Evolutionary conservation across 139 green algal genomes (phyloP), one percentile per base, ranked within the genome.

Genomic region (Micractinium conductrix): DNA sequence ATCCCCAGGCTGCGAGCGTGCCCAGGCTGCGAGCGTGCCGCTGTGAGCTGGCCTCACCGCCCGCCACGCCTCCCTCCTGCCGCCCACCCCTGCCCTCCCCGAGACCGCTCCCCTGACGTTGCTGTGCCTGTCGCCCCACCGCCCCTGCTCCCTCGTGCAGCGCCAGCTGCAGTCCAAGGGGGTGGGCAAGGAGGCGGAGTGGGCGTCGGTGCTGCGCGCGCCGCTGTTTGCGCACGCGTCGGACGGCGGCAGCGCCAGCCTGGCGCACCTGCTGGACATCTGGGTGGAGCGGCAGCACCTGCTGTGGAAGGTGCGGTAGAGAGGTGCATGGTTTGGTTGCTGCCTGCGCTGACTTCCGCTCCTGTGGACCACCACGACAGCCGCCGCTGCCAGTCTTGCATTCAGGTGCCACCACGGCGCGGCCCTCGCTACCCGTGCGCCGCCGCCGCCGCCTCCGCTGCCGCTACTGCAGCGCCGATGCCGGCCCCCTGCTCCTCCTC

Each of bases 291-390:
- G 96, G 65, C 93, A 94, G 71, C 87, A 93, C 44, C 44, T 94
- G 69, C 89, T 99, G 69, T 99, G 95, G 95, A 96, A 98, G 86
- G 86, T 90, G n/a, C 16, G 58, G n/a, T n/a, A n/a, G n/a, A n/a
- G n/a, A n/a, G n/a, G n/a, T n/a, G n/a, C n/a, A n/a, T n/a, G n/a
- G n/a, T n/a, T n/a, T n/a, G n/a, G n/a, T n/a, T n/a, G n/a, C n/a
- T n/a, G n/a, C n/a, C n/a, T 14, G 48, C 48, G 48, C 14, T 58
- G 12, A 22, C 14, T 58, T 58, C 48, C 48, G 48, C 48, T 58
- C 48, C 48, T 10, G 48, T 58, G 10, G 12, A 58, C n/a, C n/a
- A n/a, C n/a, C n/a, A n/a, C n/a, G n/a, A n/a, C n/a, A n/a, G n/a
- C n/a, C n/a, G n/a, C n/a, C n/a, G n/a, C n/a, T n/a, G n/a, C n/a